Base-by-base conservation (phyloP, 2,329 filamentous ascomycete genomes). In the Penicillium thymicola region DNA sequence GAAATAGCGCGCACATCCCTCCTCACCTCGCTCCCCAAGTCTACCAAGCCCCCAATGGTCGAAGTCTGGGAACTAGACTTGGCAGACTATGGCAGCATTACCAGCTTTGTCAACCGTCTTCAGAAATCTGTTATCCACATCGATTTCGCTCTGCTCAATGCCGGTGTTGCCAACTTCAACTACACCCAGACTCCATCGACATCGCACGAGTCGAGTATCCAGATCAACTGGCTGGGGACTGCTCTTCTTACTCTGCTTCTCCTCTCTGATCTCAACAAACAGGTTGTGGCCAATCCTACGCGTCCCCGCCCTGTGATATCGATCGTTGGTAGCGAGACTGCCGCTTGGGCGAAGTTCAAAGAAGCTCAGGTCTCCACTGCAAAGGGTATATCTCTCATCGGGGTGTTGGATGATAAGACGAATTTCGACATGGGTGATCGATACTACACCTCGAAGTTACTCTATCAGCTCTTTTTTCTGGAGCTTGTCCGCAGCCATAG, bases 11-110 rank as follows among this genome's bases (percentile, higher is more conserved):
- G 72, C 42, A 57, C 66, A 10, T 67, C 73, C 43, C 78, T 82
- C 7, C 47, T 55, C 14, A 41, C 47, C 71, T 76, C 51, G 34
- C 59, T 11, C 74, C 70, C 5, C 64, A 64, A 9, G 64, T 66
- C 32, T 40, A 57, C 16, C 64, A 61, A 28, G 61, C 67, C 25
- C 28, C 55, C 28, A 8, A 67, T 75, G 2, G 63, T 79, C 44
- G 73, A 80, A 60, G 77, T 80, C 23, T 81, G 78, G 78, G 65
- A 68, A 6, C 65, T 82, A 4, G 78, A 81, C 59, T 67, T 81
- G 43, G 50, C 59, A 5, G 70, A 59, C 21, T 79, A 75, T 51
- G 65, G 67, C 6, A 76, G 67, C 25, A 73, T 79, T 3, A 68
- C 67, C 37, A 62, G 59, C 2, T 76, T 76, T 50, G 71, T 69